Evolutionary conservation across 2,329 filamentous ascomycete genomes (phyloP).

Genomic region (Grosmannia penicillata): DNA sequence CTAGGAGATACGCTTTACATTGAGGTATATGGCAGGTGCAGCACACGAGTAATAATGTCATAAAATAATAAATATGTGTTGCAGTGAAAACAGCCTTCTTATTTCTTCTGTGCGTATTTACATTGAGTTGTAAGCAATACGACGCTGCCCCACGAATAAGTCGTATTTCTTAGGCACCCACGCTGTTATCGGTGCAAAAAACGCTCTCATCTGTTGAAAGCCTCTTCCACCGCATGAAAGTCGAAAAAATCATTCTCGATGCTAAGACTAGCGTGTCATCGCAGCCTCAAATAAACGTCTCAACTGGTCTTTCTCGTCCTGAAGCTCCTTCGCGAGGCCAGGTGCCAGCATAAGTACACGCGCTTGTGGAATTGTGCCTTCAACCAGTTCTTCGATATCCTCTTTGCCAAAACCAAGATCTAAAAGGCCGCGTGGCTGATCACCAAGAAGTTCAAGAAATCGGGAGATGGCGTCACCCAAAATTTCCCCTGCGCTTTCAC

Average conservation of each 20-base stretch:
- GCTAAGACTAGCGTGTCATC: conserved; percentile 19
- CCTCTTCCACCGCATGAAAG: too few species aligned
- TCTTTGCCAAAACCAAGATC: conserved; percentile 62
- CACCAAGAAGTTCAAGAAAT: conserved; percentile 72
- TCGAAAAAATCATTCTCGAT: too few species aligned
- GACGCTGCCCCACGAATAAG: too few species aligned
- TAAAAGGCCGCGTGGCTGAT: conserved; percentile 78
- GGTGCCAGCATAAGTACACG: conserved; percentile 87
- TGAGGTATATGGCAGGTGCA: too few species aligned
- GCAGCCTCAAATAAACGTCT: conserved; percentile 51
- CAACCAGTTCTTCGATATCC: conserved; percentile 72
- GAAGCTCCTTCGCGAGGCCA: conserved; percentile 54
- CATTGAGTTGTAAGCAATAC: too few species aligned
- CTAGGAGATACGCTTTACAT: neutral
- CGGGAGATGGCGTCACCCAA: conserved; percentile 67
- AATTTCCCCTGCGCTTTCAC: conserved; percentile 78
- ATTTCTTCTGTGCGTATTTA: too few species aligned
- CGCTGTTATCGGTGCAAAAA: too few species aligned
- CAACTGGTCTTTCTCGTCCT: conserved; percentile 58
- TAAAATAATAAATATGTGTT: too few species aligned
- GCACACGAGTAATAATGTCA: too few species aligned
- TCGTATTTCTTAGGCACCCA: too few species aligned
- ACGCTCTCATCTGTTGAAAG: too few species aligned
- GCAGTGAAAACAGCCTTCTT: too few species aligned
- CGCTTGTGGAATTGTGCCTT: conserved; percentile 86